Evolutionary conservation across 306 rosid species (phyloP), one percentile per base, ranked within the genome.

Genomic region (Prunus padus): DNA sequence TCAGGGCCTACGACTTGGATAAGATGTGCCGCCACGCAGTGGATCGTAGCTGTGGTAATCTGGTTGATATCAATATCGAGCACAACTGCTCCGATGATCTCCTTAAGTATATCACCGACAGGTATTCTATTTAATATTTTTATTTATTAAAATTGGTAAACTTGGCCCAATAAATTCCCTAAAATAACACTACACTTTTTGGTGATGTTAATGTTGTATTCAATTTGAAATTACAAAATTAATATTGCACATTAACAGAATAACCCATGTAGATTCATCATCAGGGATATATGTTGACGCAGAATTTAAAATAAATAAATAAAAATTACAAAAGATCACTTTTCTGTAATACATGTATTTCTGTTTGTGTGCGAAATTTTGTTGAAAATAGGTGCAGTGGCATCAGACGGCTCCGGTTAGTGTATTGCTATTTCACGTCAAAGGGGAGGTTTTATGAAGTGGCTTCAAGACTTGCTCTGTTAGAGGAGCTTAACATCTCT

Each of bases 401-500:
- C 62, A 80, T 90, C 22, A 83, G 18, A 56, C 68, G 87, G 33
- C 80, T 87, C 8, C 86, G 80, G 37, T 77, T 92, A 40, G 81
- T 49, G 59, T 67, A 20, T 73, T 90, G 93, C 81, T 45, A 66
- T 47, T 20, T 15, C 46, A 42, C 88, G 56, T 73, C 92, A 12
- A 83, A 80, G 47, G 82, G 67, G 75, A 92, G 88, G 47, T 60
- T 92, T 77, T 59, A 33, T 65, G 89, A 72, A 56, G 84, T 74
- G 56, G 82, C 84, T 59, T 33, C 73, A 16, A 87, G 79, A 69
- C 82, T 90, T 78, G 76, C 93, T 18, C 51, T 64, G 73, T 46
- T 92, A 79, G 97, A 92, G 84, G 88, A 90, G 40, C 91, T 92
- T 47, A 89, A 88, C 4, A 71, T 88, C 59, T 78, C 87, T 13